These are phyloP conservation scores for Microsporum ferrugineum DNA, from an alignment of 2,329 filamentous ascomycete species.

Conservation along the genomic window DNA sequence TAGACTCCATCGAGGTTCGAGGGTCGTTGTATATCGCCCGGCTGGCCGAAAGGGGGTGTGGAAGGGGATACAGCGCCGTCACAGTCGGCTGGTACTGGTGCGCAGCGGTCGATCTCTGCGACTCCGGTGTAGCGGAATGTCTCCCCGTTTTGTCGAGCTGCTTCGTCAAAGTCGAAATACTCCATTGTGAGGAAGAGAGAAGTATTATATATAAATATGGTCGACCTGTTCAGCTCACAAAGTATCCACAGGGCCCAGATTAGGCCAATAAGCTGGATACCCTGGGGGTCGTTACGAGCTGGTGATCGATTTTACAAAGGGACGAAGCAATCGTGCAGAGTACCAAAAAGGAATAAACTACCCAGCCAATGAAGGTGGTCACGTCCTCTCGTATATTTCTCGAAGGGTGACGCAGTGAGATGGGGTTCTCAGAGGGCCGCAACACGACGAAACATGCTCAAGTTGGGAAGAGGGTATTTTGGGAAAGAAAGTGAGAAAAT, in stretches of 20 bases:
- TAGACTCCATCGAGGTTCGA: constrained; percentile 22
- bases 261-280: not conserved
- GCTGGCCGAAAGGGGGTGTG: not conserved
- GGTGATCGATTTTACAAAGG: not conserved
- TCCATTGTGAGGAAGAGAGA: constrained; percentile 26
- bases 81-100: not conserved
- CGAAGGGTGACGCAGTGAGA: not conserved
- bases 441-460: not conserved
- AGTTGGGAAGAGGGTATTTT: not conserved
- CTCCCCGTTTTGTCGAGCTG: constrained; percentile 29
- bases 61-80: not conserved
- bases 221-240: not conserved
- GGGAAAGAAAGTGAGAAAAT: not conserved
- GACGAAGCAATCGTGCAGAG: not conserved
- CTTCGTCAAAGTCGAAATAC: constrained; percentile 39
- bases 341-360: not conserved
- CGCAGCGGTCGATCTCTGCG: not conserved
- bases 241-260: not conserved
- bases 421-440: not conserved
- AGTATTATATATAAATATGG: not conserved
- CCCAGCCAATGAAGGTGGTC: not conserved
- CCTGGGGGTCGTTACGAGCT: not conserved
- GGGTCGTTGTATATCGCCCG: constrained; percentile 6
- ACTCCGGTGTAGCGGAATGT: not conserved
- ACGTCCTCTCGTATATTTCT: not conserved